Percentiles rank a stretch among this genome's conserved stretches.
Evolutionary conservation across 441 rosid species (phyloP).

Genomic region (Mallotus repandus): DNA sequence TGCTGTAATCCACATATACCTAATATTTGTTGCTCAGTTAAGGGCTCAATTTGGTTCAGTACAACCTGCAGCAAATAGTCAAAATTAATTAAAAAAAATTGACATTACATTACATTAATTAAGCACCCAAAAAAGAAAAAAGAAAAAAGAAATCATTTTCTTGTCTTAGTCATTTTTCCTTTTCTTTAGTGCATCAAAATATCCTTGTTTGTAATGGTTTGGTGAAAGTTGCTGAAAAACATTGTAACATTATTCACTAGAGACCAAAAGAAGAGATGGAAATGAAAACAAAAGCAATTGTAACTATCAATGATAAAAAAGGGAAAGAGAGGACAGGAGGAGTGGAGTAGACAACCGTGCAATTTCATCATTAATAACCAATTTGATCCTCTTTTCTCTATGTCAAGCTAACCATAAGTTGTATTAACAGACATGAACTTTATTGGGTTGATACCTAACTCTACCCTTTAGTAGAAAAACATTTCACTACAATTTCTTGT

Average conservation of each 20-base stretch:
- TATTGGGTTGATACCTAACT: constrained; percentile 52
- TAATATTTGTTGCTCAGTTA: constrained; percentile 84
- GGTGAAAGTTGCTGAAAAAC: not conserved
- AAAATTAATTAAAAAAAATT: not conserved
- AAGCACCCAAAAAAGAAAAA: not conserved
- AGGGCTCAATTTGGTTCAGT: constrained; percentile 69
- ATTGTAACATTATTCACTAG: constrained; percentile 22
- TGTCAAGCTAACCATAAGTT: constrained; percentile 26
- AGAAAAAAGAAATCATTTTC: not conserved
- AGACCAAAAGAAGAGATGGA: constrained; percentile 31
- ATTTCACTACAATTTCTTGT: constrained; percentile 33
- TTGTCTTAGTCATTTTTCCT: not conserved
- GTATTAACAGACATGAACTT: constrained; percentile 50
- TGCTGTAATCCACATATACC: constrained; percentile 86
- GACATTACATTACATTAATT: not conserved
- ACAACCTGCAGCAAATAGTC: constrained; percentile 42
- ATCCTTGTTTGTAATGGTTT: not conserved
- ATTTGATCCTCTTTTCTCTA: constrained; percentile 8
- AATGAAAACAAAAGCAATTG: constrained; percentile 24
- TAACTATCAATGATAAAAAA: not conserved
- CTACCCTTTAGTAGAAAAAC: constrained; percentile 45
- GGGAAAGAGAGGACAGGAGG: constrained; percentile 14
- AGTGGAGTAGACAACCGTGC: constrained; percentile 32
- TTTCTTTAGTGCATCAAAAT: not conserved
- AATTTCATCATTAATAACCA: constrained; percentile 8